A percentile compares a stretch with the other conserved stretches of the same genome.
phyloP scores from a whole-genome alignment of 495 filamentous ascomycete genomes.

The Durotheca rogersii region DNA sequence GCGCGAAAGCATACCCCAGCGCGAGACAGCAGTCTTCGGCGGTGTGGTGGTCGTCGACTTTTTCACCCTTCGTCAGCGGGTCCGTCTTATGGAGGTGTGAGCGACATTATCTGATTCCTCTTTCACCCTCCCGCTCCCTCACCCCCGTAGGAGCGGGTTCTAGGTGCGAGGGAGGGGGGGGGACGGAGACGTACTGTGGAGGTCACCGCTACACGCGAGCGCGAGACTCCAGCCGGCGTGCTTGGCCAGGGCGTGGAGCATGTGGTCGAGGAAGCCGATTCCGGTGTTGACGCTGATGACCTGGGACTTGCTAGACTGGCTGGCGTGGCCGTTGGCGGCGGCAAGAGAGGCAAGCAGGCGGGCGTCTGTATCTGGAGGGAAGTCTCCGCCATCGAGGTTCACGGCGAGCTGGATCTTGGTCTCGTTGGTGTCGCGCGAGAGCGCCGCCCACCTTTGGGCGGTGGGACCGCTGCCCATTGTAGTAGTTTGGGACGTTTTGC shows the following conservation, averaged over 20 bases:
- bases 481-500: not conserved
- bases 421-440: conserved; percentile 90
- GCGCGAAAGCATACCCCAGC: conserved; percentile 79
- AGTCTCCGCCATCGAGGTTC: conserved; percentile 83
- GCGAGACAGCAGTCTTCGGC: conserved; percentile 94
- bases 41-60: conserved; percentile 98
- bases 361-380: conserved; percentile 59
- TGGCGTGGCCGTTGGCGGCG: conserved; percentile 64
- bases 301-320: conserved; percentile 77
- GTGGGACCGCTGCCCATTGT: conserved; percentile 40
- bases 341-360: conserved; percentile 38
- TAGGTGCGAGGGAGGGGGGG: no score
- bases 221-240: conserved; percentile 90
- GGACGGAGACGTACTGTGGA: conserved; percentile 77
- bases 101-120: no score
- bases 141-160: not conserved
- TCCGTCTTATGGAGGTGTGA: no score
- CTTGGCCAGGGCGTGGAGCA: conserved; percentile 95
- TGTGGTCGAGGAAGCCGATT: conserved; percentile 98
- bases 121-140: not conserved
- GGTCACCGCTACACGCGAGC: conserved; percentile 78
- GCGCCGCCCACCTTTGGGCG: conserved; percentile 63
- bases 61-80: conserved; percentile 10
- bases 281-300: conserved; percentile 86
- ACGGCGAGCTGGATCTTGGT: conserved; percentile 93